A percentile compares a stretch with the other conserved stretches of the same genome.
Conservation (phyloP, 371 early-diverging fungal species). For the Fennellomyces sp. region DNA sequence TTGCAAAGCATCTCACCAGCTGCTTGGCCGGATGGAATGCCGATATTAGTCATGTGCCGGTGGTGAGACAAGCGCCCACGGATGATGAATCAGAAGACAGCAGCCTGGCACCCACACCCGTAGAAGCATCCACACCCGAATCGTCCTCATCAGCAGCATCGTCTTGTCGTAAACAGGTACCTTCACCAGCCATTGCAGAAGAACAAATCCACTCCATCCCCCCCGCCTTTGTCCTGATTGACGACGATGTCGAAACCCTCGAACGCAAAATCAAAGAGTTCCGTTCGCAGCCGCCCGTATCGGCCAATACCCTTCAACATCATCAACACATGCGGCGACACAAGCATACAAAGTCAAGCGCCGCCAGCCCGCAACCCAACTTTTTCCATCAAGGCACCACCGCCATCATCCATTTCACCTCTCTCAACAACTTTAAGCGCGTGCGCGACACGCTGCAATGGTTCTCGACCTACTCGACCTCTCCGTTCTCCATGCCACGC, state of each 20-base stretch:
- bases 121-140: neutral
- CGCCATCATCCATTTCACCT: conserved; percentile 65
- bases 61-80: conserved; percentile 11
- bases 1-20: conserved; percentile 61
- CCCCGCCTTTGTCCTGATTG: conserved; percentile 67
- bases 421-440: conserved; percentile 57
- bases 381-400: conserved; percentile 38
- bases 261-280: conserved; percentile 47
- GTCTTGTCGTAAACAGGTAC: conserved; percentile 17
- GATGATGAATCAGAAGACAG: neutral
- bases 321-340: conserved; percentile 28
- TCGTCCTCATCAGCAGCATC: neutral
- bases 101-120: neutral
- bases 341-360: conserved; percentile 29
- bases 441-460: conserved; percentile 58
- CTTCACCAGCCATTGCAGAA: conserved; percentile 37
- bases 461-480: conserved; percentile 13
- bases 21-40: conserved; percentile 64
- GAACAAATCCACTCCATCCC: conserved; percentile 38
- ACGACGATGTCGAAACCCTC: conserved; percentile 59
- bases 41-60: conserved; percentile 56
- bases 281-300: conserved; percentile 33
- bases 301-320: conserved; percentile 15
- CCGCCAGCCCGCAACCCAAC: conserved; percentile 11
- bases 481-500: conserved; percentile 45